A percentile compares a stretch with the other conserved stretches of the same genome.
These are phyloP conservation scores for Claviceps paspali DNA, from an alignment of 2,329 filamentous ascomycete species.

Conservation along the genomic window DNA sequence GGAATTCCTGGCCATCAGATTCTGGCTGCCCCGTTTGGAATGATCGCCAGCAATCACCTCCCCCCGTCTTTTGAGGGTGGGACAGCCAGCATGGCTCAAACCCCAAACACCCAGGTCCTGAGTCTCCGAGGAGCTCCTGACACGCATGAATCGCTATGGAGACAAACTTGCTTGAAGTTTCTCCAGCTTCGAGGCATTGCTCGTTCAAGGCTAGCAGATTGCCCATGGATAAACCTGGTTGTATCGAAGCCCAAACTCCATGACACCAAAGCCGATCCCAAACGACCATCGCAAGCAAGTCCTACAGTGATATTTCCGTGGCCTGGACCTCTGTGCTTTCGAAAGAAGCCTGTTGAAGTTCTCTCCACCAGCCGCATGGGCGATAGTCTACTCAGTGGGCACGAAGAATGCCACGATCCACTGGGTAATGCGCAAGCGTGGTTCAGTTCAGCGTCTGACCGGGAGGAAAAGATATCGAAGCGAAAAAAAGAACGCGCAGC, in stretches of 20 bases:
- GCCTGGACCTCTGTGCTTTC: slow-evolving; percentile 39
- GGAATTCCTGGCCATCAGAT: slow-evolving; percentile 29
- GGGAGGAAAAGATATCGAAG: slow-evolving; percentile 31
- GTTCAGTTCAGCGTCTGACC: slow-evolving; percentile 27
- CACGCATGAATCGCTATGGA: slow-evolving; percentile 30
- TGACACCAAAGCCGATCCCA: slow-evolving; percentile 27
- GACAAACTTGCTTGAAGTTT: slow-evolving; percentile 32
- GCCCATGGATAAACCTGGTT: slow-evolving; percentile 36
- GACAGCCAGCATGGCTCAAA: slow-evolving; percentile 28
- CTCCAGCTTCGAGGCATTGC: slow-evolving; percentile 35
- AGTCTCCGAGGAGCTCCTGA: slow-evolving; percentile 26
- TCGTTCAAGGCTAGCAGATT: slow-evolving; percentile 24
- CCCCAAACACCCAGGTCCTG: slow-evolving; percentile 36
- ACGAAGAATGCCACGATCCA: slow-evolving; percentile 32
- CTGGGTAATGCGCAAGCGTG: slow-evolving; percentile 32
- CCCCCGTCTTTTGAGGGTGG: slow-evolving; percentile 9
- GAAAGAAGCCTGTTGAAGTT: slow-evolving; percentile 28
- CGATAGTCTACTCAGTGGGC: slow-evolving; percentile 21
- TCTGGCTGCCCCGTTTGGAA: slow-evolving; percentile 39
- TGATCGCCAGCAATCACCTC: slow-evolving; percentile 17
- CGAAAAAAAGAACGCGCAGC: slow-evolving; percentile 36
- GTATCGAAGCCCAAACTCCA: slow-evolving; percentile 28
- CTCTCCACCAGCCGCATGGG: slow-evolving; percentile 24
- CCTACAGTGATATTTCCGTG: slow-evolving; percentile 31
- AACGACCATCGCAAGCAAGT: slow-evolving; percentile 20